Evolutionary conservation across 495 filamentous ascomycete species (phyloP), one percentile per base, ranked within the genome.

Genomic region (Hypoxylon crocopeplum): DNA sequence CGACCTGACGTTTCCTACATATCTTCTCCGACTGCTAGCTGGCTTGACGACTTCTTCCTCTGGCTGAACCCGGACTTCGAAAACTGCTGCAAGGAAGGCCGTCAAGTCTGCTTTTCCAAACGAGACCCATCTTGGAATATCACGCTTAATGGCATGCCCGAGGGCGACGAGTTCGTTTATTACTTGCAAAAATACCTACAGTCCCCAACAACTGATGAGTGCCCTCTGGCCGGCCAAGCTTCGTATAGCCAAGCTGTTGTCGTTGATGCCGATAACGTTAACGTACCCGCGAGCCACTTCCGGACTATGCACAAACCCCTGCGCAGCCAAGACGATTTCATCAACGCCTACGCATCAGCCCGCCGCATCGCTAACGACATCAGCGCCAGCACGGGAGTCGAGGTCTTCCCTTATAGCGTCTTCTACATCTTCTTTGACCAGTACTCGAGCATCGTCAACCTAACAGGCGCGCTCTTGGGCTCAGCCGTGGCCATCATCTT

Each of bases 391-490:
- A 89, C 91, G 10, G 80, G 82, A 7, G 84, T 91, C 37, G 81
- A 88, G 19, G 86, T 98, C 45, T 98, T 98, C 81, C 93, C 94
- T 0, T 98, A 98, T 72, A 91, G 88, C 34, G 88, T 97, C 62
- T 93, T 94, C 70, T 98, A 98, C 76, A 92, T 98, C 64, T 98
- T 97, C 82, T 98, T 98, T 70, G 93, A 98, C 75, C 94, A 97
- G 69, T 98, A 98, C 71, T 81, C 89, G 1, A 82, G 84, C 51
- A 97, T 98, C 59, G 86, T 94, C 25, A 79, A 75, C 20, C 82
- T 97, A 3, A 90, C 94, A 0, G 86, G 82, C 4, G 82, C 88
- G 0, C 83, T 98, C 6, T 80, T 98, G 48, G 86, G 91, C 29
- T 88, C 88, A 4, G 94, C 91, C 0, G 77, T 97, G 16, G 90